Conservation (phyloP, 768 basidiomycete species). For the Exsudoporus frostii region DNA sequence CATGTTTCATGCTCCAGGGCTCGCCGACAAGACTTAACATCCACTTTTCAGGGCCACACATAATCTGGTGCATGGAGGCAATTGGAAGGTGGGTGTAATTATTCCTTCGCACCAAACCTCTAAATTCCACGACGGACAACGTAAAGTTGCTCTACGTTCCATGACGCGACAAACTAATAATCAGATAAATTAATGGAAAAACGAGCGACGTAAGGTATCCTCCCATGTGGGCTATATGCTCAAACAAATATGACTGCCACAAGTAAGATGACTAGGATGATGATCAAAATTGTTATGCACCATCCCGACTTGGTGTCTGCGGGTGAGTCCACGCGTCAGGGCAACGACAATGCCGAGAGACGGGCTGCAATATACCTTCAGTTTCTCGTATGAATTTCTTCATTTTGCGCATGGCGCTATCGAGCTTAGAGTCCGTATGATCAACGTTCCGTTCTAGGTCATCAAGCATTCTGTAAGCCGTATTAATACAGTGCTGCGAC, state of each 20-base stretch:
- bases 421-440: slow-evolving; percentile 60
- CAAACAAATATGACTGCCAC: slow-evolving; percentile 76
- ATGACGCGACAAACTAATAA: background rate
- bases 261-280: slow-evolving; percentile 74
- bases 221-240: slow-evolving; percentile 5
- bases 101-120: background rate
- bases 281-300: slow-evolving; percentile 83
- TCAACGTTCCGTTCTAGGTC: slow-evolving; percentile 78
- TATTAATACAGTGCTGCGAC: background rate
- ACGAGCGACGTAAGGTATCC: slow-evolving; percentile 6
- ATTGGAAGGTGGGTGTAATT: background rate
- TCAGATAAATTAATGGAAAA: slow-evolving; percentile 16
- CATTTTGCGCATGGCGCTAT: slow-evolving; percentile 63
- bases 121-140: background rate
- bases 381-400: slow-evolving; percentile 81
- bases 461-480: slow-evolving; percentile 61
- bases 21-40: background rate
- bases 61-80: background rate
- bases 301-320: slow-evolving; percentile 85
- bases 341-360: background rate
- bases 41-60: background rate
- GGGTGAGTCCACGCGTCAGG: slow-evolving; percentile 1
- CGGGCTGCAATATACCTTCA: slow-evolving; percentile 47
- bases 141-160: background rate
- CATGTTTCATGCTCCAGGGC: background rate